A percentile compares a stretch with the other conserved stretches of the same genome.
These are phyloP conservation scores for Trichoderma lentiforme DNA, from an alignment of 2,329 filamentous ascomycete genomes.

Conservation along the genomic window DNA sequence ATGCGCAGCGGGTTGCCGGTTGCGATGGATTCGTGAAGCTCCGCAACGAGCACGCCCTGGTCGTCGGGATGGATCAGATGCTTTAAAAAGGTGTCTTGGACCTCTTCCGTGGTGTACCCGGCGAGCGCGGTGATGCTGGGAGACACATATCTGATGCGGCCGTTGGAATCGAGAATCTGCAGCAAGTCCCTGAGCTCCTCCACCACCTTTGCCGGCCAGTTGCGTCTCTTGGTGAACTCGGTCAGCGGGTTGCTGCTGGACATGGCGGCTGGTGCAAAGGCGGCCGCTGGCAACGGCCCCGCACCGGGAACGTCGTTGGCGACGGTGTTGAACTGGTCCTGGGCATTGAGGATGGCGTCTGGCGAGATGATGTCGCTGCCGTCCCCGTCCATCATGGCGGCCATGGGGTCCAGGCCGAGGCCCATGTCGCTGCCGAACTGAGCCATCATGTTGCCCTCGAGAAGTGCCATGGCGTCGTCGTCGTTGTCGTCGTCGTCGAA, in stretches of 20 bases:
- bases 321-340: conserved; percentile 35
- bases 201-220: conserved; percentile 86
- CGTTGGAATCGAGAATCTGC: conserved; percentile 81
- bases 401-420: conserved; percentile 39
- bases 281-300: conserved; percentile 40
- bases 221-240: conserved; percentile 58
- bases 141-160: conserved; percentile 81
- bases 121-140: conserved; percentile 72
- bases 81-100: conserved; percentile 72
- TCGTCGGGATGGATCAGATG: conserved; percentile 87
- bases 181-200: conserved; percentile 87
- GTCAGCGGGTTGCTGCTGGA: conserved; percentile 42
- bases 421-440: conserved; percentile 33
- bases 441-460: conserved; percentile 14
- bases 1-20: conserved; percentile 75
- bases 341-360: conserved; percentile 31
- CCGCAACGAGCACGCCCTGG: conserved; percentile 74
- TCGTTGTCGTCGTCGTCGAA: neutral
- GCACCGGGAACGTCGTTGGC: conserved; percentile 40
- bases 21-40: conserved; percentile 86
- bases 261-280: conserved; percentile 34
- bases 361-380: neutral
- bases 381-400: conserved; percentile 17
- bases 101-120: conserved; percentile 67
- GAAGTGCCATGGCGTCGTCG: conserved; percentile 16